Evolutionary conservation across 148 eudicot genomes (phyloP).

Genomic region (Camellia granthamiana): DNA sequence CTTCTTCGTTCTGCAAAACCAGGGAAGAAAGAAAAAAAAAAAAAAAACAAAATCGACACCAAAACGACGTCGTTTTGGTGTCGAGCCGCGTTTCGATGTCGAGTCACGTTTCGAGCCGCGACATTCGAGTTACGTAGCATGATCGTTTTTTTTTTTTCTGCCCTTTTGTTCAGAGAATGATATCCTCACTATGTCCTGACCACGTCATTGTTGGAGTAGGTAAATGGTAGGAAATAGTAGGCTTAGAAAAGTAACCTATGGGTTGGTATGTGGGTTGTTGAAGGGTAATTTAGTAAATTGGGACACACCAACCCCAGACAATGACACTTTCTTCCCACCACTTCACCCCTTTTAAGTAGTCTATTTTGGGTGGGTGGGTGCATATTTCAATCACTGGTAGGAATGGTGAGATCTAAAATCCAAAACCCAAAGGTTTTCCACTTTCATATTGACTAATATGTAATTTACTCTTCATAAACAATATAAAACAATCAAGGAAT

Average conservation of each 20-base stretch:
- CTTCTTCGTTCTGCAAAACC: too few species aligned
- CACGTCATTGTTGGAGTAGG: neutral
- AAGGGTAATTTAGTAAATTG: slow-evolving; percentile 4
- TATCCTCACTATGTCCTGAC: neutral
- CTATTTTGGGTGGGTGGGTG: neutral
- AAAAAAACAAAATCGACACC: too few species aligned
- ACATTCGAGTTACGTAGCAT: too few species aligned
- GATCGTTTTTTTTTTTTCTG: too few species aligned
- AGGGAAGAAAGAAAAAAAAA: too few species aligned
- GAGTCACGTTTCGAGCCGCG: too few species aligned
- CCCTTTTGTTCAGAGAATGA: too few species aligned
- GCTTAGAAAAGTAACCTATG: neutral
- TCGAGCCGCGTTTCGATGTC: too few species aligned
- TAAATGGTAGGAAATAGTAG: neutral
- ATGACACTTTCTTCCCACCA: neutral
- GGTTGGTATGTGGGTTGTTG: neutral
- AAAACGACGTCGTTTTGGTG: too few species aligned
- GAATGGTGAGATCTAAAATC: neutral
- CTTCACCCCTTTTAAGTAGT: neutral
- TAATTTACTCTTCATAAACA: neutral
- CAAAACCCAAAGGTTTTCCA: neutral
- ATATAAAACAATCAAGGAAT: neutral
- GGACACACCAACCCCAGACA: neutral
- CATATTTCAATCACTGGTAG: neutral
- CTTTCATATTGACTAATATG: neutral